Percentiles rank a stretch among this genome's conserved stretches.
These are phyloP conservation scores for Tuber borchii DNA, from an alignment of 495 filamentous ascomycete species.

Conservation along the genomic window DNA sequence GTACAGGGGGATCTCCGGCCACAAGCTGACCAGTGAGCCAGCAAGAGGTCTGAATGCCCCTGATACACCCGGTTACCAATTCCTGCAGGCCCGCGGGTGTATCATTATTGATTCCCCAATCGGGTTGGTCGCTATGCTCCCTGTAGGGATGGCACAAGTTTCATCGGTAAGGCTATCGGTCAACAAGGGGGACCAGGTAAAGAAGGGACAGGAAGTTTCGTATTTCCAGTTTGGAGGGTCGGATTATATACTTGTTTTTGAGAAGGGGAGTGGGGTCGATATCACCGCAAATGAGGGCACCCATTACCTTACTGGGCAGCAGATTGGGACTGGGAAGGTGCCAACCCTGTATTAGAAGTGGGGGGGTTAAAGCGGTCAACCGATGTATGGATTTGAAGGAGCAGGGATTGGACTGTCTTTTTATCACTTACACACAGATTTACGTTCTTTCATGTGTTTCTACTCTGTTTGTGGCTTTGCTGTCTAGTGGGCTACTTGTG, in stretches of 20 bases:
- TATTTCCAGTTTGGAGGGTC: conserved; percentile 48
- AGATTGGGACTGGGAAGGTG: conserved; percentile 23
- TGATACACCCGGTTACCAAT: conserved; percentile 45
- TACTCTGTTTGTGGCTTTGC: not conserved
- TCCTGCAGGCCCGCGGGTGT: conserved; percentile 43
- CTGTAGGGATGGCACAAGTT: conserved; percentile 46
- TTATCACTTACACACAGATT: not conserved
- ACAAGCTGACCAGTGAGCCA: not conserved
- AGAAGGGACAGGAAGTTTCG: conserved; percentile 45
- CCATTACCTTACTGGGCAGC: conserved; percentile 23
- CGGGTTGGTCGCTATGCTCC: conserved; percentile 44
- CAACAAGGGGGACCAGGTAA: conserved; percentile 32
- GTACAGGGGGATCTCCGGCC: conserved; percentile 3
- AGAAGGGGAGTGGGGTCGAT: conserved; percentile 25
- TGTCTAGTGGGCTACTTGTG: not conserved
- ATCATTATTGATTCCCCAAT: conserved; percentile 42
- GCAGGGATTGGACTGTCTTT: not conserved
- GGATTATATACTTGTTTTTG: conserved; percentile 45
- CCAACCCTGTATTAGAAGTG: not conserved
- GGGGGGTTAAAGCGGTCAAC: not conserved
- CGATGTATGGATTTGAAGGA: not conserved
- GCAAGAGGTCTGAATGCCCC: conserved; percentile 28
- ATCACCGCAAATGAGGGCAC: conserved; percentile 6
- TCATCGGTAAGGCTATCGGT: conserved; percentile 45
- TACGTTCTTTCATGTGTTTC: not conserved